Base-by-base conservation (phyloP, 2,329 filamentous ascomycete genomes). In the Pseudomassariella vexata region DNA sequence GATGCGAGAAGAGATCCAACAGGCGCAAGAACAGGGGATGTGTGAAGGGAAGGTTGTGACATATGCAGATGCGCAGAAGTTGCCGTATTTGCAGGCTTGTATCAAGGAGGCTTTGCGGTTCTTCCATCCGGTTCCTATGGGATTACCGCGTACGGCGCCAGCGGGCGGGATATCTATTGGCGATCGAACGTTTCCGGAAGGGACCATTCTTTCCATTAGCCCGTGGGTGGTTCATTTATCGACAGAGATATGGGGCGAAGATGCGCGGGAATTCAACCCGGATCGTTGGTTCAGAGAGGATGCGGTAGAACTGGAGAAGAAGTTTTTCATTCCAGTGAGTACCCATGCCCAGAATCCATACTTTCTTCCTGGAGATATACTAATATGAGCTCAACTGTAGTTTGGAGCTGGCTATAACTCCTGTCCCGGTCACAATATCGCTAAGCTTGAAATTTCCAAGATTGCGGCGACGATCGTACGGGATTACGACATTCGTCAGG, bases 1-100 rank as follows among this genome's bases (percentile, higher is more conserved):
- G 19, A 16, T 33, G 2, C 36, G 39, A 7, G 39, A 17, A 11
- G 49, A 55, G 39, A 42, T 55, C 14, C 36, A 46, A 14, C 38
- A 35, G 5, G 48, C 44, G 3, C 17, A 19, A n/a, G 16, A 10
- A 10, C 25, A 34, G 15, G 38, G 38, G 20, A 26, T 16, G 16
- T 41, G 44, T 10, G 21, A 30, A 18, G 30, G 32, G 20, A 20
- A 30, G 16, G 33, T 48, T 2, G 39, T 53, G 2, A 34, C 38
- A 5, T 52, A 38, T 25, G 38, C 40, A 4, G 47, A 55, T 15
- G 44, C 57, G 2, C 48, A 52, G 35, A 40, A 39, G 19, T 39
- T 58, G 8, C 45, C 47, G 4, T 60, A 52, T 33, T 39, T 59
- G 14, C 47, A 52, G 24, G 53, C 55, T 12, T 57, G 53, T 31